These are phyloP conservation scores for Salix viminalis DNA, from an alignment of 345 rosid species.

Conservation along the genomic window DNA sequence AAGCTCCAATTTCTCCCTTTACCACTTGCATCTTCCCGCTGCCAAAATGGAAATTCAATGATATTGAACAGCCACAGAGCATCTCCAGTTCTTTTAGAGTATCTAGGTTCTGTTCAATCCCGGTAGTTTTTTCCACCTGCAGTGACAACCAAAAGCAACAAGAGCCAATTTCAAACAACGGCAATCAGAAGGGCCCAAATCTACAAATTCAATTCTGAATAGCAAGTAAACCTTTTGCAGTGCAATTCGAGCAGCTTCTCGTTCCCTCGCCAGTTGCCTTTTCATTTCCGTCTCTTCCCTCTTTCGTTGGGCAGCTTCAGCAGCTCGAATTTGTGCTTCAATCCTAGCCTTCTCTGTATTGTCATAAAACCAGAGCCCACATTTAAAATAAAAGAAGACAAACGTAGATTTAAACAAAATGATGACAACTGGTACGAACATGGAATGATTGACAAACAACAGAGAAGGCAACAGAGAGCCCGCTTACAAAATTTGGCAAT, in stretches of 20 bases:
- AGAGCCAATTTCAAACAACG: background rate
- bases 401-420: too few relatives aligned
- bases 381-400: background rate
- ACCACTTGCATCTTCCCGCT: constrained; percentile 13
- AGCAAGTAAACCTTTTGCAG: constrained; percentile 45
- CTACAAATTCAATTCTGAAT: background rate
- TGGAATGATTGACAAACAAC: background rate
- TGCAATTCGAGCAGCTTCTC: constrained; percentile 69
- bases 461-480: background rate
- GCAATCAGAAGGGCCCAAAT: background rate
- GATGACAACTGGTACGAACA: background rate
- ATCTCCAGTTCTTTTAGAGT: constrained; percentile 50
- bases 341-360: constrained; percentile 63
- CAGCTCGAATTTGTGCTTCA: constrained; percentile 68
- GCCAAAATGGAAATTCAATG: constrained; percentile 11
- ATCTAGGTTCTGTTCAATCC: constrained; percentile 41
- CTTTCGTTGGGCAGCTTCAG: constrained; percentile 47
- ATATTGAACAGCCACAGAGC: constrained; percentile 44
- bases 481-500: background rate
- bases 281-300: constrained; percentile 53
- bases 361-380: background rate
- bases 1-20: constrained; percentile 20
- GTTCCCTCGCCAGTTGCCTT: constrained; percentile 51
- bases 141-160: background rate
- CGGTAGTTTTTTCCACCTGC: constrained; percentile 60